phyloP scores from a whole-genome alignment of 139 green algal genomes.

The Coccomyxa sp. region DNA sequence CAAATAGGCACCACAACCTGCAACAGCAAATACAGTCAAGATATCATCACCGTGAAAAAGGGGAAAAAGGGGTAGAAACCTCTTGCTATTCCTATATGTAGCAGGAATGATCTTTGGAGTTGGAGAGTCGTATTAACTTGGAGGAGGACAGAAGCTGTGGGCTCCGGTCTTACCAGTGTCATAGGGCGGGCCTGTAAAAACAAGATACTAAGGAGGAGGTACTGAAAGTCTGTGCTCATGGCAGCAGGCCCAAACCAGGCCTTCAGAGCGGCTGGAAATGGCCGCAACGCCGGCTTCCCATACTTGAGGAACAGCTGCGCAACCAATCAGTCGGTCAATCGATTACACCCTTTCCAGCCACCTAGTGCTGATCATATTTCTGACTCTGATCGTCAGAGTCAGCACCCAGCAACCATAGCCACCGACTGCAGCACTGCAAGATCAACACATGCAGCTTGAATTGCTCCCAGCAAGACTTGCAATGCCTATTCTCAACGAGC shows the following conservation, averaged over 20 bases:
- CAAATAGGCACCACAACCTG: conserved; percentile 23
- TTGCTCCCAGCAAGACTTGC: no score
- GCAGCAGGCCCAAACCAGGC: conserved; percentile 7
- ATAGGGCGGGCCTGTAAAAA: conserved; percentile 21
- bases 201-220: conserved; percentile 18
- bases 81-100: neutral
- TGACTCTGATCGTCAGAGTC: no score
- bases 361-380: no score
- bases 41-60: neutral
- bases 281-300: neutral
- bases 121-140: neutral
- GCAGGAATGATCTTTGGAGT: neutral
- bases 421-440: no score
- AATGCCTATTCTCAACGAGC: no score
- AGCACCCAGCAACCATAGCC: no score
- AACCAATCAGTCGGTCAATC: neutral
- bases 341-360: no score
- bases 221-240: conserved; percentile 33
- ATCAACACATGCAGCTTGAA: no score
- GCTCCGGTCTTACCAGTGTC: conserved; percentile 1
- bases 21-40: neutral
- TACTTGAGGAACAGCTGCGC: neutral
- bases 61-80: neutral
- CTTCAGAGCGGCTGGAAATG: neutral
- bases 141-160: neutral